phyloP scores from a whole-genome alignment of 148 eudicot genomes.

The Nepenthes mirabilis region DNA sequence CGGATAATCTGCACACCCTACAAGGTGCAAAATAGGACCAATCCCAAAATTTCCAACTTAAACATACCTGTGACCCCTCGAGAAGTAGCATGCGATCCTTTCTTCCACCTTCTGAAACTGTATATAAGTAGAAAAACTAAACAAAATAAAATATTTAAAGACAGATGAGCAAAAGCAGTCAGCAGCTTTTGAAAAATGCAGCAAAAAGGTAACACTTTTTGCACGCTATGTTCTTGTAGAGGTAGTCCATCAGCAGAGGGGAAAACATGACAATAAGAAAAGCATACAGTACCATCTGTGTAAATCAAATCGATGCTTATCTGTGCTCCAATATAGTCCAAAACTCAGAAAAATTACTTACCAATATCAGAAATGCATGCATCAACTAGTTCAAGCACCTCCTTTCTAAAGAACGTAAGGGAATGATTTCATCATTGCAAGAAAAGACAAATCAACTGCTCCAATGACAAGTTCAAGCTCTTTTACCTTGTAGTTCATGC shows the following conservation, averaged over 20 bases:
- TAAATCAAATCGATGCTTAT: no score
- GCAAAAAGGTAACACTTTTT: background rate
- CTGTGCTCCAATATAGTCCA: no score
- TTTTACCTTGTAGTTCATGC: no score
- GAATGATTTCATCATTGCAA: no score
- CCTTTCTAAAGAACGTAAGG: no score
- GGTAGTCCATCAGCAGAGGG: background rate
- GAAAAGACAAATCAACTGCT: no score
- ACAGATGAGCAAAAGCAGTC: background rate
- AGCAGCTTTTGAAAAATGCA: background rate
- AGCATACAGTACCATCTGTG: no score
- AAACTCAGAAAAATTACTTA: no score
- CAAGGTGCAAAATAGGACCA: background rate
- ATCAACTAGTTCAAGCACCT: no score
- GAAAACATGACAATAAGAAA: background rate
- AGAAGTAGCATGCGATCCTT: conserved; percentile 39
- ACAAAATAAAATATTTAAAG: conserved; percentile 4
- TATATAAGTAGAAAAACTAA: background rate
- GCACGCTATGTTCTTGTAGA: background rate
- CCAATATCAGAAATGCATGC: no score
- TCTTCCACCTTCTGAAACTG: conserved; percentile 27
- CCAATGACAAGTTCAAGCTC: no score
- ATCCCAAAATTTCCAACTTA: conserved; percentile 2
- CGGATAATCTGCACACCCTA: background rate
- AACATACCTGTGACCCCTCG: conserved; percentile 42